These are phyloP conservation scores for Metschnikowia peoriensis DNA, from an alignment of 805 yeast species.

Conservation along the genomic window DNA sequence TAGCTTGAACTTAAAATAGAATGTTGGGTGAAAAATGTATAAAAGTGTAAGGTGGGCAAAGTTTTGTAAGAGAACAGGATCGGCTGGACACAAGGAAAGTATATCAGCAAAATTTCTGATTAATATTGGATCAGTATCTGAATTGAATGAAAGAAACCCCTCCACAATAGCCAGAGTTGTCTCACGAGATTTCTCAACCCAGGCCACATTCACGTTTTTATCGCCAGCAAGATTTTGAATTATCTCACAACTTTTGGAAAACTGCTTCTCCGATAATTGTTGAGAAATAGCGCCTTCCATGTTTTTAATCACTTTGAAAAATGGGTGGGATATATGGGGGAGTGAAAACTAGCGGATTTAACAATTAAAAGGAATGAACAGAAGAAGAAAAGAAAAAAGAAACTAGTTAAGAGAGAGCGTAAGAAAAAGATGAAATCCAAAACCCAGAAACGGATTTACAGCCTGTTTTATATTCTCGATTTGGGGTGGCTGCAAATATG, in stretches of 20 bases:
- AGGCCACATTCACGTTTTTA: not conserved
- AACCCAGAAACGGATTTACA: not conserved
- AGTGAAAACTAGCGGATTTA: not conserved
- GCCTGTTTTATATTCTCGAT: not conserved
- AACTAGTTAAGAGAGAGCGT: not conserved
- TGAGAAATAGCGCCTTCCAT: not conserved
- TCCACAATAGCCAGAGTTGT: not conserved
- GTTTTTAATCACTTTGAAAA: not conserved
- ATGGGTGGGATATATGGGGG: no score
- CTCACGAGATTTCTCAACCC: slow-evolving; percentile 1
- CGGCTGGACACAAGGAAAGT: not conserved
- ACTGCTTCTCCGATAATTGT: not conserved
- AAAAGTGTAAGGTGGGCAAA: slow-evolving; percentile 10
- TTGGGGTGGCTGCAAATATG: not conserved
- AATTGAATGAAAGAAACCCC: not conserved
- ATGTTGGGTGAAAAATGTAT: slow-evolving; percentile 8
- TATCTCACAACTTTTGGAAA: not conserved
- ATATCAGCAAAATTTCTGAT: slow-evolving; percentile 3
- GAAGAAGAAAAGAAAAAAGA: not conserved
- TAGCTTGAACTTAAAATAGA: slow-evolving; percentile 3
- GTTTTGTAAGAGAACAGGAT: not conserved
- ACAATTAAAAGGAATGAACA: not conserved
- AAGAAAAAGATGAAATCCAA: not conserved
- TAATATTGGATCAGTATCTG: not conserved
- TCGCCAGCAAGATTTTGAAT: not conserved